Conservation (phyloP, 768 basidiomycete species). For the Naganishia randhawae region DNA sequence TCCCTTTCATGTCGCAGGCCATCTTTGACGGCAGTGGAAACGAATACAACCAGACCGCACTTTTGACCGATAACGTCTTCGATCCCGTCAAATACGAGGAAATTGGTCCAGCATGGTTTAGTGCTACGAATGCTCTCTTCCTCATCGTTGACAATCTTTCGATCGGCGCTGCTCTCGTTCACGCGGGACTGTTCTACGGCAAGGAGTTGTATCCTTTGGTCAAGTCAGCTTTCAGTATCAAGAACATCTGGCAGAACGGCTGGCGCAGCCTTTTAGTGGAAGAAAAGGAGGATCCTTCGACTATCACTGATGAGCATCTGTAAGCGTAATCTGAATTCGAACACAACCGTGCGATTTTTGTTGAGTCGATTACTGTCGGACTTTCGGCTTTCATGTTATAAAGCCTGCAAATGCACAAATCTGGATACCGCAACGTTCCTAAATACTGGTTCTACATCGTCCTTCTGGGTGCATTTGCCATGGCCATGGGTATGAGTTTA, state of each 20-base stretch:
- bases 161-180: conserved; percentile 40
- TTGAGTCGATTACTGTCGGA: background rate
- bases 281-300: conserved; percentile 9
- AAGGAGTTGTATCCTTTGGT: conserved; percentile 15
- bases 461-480: conserved; percentile 20
- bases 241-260: conserved; percentile 26
- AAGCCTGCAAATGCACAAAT: conserved; percentile 31
- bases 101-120: conserved; percentile 34
- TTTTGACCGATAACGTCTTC: conserved; percentile 54
- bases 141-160: conserved; percentile 36
- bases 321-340: too few relatives aligned
- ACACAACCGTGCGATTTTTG: too few relatives aligned
- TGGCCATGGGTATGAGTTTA: conserved; percentile 19
- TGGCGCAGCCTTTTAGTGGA: conserved; percentile 22
- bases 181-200: conserved; percentile 25
- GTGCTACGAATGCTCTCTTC: conserved; percentile 33
- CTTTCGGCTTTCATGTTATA: background rate
- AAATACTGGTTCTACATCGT: conserved; percentile 27
- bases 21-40: conserved; percentile 56
- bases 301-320: conserved; percentile 27
- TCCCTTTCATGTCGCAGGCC: conserved; percentile 49
- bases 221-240: conserved; percentile 22
- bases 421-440: conserved; percentile 29
- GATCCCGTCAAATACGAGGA: conserved; percentile 55
- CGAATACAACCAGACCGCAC: conserved; percentile 55